Base-by-base conservation (phyloP, 805 yeast genomes). In the Lachancea sp. region DNA sequence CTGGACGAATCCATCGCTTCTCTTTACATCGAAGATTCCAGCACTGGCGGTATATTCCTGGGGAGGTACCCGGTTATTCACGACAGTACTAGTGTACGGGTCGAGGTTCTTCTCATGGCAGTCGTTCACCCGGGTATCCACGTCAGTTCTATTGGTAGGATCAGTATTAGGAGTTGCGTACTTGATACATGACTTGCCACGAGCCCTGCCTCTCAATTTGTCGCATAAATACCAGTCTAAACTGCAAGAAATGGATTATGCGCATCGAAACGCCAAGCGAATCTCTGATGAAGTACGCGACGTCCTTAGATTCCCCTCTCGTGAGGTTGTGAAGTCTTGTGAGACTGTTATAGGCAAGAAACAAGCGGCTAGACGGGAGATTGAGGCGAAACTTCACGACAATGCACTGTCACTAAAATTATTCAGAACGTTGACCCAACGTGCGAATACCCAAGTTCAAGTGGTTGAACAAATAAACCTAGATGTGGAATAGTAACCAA, bases 181-280 rank as follows among this genome's bases (percentile, higher is more conserved):
- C 52, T 58, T 88, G 42, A 65, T 87, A 15, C 69, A 71, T 44
- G 97, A 92, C 60, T 77, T 94, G 11, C 97, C 97, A 2, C 76
- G 82, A 51, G 95, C 97, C 0, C 77, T 86, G 51, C 94, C 96
- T 15, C 70, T 87, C 49, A 88, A 88, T 43, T 72, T 87, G 43
- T 87, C 92, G 0, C 69, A 72, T 35, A 86, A 83, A 60, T 74
- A 90, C 49, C 75, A 74, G 47, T 56, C 56, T 5, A 83, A 81
- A 52, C 67, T 92, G 24, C 69, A 69, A 30, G 75, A 73, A 12
- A 62, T 78, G 50, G 96, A 89, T 45, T 92, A 88, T 53, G 78
- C 84, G 9, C 92, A 83, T 50, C 52, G 69, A 33, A 90, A 89
- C 57, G 78, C 96, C 1, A 74, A 72, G 35, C 71, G 98, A 45